Conservation (phyloP, 164 flowering plant species). For the Echeveria elegans region DNA sequence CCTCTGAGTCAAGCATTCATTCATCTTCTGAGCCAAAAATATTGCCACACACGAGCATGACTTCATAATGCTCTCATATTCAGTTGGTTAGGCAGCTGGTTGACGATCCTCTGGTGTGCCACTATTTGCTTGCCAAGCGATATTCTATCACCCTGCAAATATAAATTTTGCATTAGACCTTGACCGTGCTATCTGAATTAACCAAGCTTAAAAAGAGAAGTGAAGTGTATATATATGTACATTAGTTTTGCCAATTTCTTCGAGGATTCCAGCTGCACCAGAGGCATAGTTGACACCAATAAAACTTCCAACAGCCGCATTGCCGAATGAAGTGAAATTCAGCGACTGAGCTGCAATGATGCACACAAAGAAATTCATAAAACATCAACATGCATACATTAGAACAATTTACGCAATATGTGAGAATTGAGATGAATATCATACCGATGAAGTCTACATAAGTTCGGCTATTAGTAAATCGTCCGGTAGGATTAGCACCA, state of each 20-base stretch:
- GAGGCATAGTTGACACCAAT: constrained; percentile 6
- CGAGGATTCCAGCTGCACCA: constrained; percentile 10
- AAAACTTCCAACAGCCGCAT: not conserved
- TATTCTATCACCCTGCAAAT: too few relatives aligned
- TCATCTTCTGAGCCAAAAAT: too few relatives aligned
- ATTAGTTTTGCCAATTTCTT: not conserved
- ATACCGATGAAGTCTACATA: not conserved
- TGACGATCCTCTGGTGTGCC: not conserved
- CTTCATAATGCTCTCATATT: too few relatives aligned
- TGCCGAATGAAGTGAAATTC: not conserved
- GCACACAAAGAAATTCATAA: not conserved
- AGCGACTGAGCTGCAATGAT: not conserved
- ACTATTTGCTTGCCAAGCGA: not conserved
- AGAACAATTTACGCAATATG: too few relatives aligned
- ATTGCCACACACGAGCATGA: too few relatives aligned
- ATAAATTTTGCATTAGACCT: too few relatives aligned
- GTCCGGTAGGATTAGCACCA: not conserved
- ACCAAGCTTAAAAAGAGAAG: too few relatives aligned
- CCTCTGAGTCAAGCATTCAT: too few relatives aligned
- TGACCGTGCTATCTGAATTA: too few relatives aligned
- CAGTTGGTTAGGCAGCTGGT: not conserved
- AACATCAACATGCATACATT: not conserved
- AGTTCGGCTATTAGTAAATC: not conserved
- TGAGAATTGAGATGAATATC: not conserved
- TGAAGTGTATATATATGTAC: too few relatives aligned